phyloP scores from a whole-genome alignment of 2,329 filamentous ascomycete species.

The Fusarium haematococcum region DNA sequence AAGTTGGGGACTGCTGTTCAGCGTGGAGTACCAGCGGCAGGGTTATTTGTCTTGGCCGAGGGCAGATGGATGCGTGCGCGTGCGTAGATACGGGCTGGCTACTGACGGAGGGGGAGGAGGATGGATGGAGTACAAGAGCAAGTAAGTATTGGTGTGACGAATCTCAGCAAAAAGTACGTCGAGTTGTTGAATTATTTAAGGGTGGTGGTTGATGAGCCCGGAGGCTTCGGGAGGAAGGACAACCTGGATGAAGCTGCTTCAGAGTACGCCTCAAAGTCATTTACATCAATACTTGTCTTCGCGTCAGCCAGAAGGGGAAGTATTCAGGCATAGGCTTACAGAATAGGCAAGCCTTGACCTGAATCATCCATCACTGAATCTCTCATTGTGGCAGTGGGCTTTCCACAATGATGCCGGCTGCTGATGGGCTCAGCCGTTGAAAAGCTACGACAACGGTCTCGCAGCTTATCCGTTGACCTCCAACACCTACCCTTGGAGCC shows the following conservation, averaged over 20 bases:
- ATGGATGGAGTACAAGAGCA: background rate
- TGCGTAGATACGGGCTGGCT: slow-evolving; percentile 1
- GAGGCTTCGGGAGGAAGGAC: slow-evolving; percentile 27
- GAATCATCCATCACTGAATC: background rate
- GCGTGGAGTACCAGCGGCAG: slow-evolving; percentile 29
- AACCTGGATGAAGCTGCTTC: background rate
- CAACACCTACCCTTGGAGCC: background rate
- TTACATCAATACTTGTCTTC: background rate
- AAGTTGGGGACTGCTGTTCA: slow-evolving; percentile 27
- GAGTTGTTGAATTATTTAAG: slow-evolving; percentile 2
- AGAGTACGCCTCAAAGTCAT: background rate
- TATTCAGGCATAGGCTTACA: background rate
- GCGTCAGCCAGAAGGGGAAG: background rate
- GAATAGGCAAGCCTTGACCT: background rate
- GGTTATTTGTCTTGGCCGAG: slow-evolving; percentile 34
- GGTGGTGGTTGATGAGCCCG: slow-evolving; percentile 11
- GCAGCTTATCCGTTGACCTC: background rate
- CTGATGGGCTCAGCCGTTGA: background rate
- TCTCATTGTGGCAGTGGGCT: background rate
- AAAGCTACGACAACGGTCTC: background rate
- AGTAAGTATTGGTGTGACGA: slow-evolving; percentile 4
- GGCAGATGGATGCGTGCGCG: background rate
- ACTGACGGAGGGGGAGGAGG: background rate
- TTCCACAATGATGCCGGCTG: background rate
- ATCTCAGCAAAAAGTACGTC: background rate